Base-by-base conservation (phyloP, 164 flowering plant species). In the Chimonanthus praecox region DNA sequence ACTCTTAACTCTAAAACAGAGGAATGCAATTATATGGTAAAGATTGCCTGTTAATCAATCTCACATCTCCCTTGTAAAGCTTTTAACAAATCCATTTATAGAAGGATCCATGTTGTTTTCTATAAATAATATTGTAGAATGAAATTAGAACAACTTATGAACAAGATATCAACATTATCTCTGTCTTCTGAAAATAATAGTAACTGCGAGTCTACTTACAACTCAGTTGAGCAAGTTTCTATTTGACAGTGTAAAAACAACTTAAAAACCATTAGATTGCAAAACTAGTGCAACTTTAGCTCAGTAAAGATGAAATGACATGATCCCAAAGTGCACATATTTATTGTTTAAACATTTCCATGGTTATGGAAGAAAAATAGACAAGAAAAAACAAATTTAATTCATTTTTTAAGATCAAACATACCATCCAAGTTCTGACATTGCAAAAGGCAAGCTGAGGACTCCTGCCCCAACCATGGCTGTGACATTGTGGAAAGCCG, bases 401-500 rank as follows among this genome's bases (percentile, higher is more conserved):
- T 10, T 13, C 5, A 10, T 54, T 5, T 54, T 63, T 16, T 4
- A 44, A 33, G 49, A 65, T 10, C 16, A 66, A 6, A 69, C 44
- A 69, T 82, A 89, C 92, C 92, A 89, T 76, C 90, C 92, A 58
- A 89, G 87, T 46, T 86, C 75, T 7, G 92, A 64, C 85, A 89
- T 80, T 74, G 90, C 91, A 51, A 68, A 87, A 44, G 91, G 90
- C 74, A 87, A 83, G 46, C 90, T 81, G 11, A 89, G 83, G 11
- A 89, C 90, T 0, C 90, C 92, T 20, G 90, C 92, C 4, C 90
- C 92, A 67, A 88, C 92, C 85, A 88, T 84, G 72, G 92, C 90
- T 0, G 89, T 89, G 70, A 89, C 87, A 77, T 86, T 87, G 85
- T 89, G 91, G 68, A 89, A 86, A 18, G 91, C 85, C 0, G 93